Evolutionary conservation across 805 yeast species (phyloP).

Genomic region (Candida namnaoensis): DNA sequence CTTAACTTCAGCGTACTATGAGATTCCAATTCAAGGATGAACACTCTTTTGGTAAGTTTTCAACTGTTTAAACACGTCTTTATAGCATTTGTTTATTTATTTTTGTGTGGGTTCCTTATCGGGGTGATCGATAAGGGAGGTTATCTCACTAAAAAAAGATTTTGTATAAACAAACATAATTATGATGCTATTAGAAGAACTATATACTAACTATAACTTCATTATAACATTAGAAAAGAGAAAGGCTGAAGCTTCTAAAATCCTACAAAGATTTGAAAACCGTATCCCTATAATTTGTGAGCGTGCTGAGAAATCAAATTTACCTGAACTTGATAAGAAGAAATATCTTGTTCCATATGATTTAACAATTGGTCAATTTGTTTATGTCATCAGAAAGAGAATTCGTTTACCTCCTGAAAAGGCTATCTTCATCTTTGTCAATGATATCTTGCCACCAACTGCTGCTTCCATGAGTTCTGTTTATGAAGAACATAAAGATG

Average conservation of each 20-base stretch:
- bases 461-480: slow-evolving; percentile 94
- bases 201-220: slow-evolving; percentile 3
- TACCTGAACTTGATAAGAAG: slow-evolving; percentile 94
- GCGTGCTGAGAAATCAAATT: slow-evolving; percentile 92
- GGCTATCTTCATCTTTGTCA: slow-evolving; percentile 95
- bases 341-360: slow-evolving; percentile 95
- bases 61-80: background rate
- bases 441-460: slow-evolving; percentile 95
- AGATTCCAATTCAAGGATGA: slow-evolving; percentile 94
- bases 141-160: too few relatives aligned
- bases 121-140: too few relatives aligned
- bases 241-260: slow-evolving; percentile 89
- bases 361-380: slow-evolving; percentile 95
- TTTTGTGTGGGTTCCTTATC: background rate
- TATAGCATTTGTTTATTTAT: background rate
- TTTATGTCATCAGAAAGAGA: slow-evolving; percentile 93
- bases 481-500: slow-evolving; percentile 95
- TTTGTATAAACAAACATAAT: too few relatives aligned
- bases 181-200: background rate
- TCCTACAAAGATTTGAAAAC: slow-evolving; percentile 80
- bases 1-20: slow-evolving; percentile 31
- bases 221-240: slow-evolving; percentile 54
- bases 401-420: slow-evolving; percentile 93
- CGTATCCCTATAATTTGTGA: slow-evolving; percentile 96
- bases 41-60: slow-evolving; percentile 76